Conservation (phyloP, 805 yeast genomes). For the Candida glaebosa region DNA sequence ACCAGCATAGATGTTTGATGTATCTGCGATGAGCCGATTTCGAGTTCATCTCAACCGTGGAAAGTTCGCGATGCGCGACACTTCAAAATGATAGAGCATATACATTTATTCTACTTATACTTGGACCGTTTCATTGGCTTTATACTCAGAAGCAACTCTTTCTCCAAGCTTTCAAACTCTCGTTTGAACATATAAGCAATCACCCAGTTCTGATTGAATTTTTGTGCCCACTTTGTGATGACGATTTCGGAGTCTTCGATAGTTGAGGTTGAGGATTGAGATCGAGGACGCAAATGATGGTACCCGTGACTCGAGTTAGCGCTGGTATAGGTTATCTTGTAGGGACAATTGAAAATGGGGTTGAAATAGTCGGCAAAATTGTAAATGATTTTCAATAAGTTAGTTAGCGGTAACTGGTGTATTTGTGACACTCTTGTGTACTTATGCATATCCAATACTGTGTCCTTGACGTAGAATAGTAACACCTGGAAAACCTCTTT, state of each 20-base stretch:
- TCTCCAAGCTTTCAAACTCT: neutral
- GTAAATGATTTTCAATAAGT: slow-evolving; percentile 19
- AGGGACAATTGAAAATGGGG: slow-evolving; percentile 20
- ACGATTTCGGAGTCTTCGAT: neutral
- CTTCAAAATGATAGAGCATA: too few species aligned
- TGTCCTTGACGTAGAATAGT: slow-evolving; percentile 1
- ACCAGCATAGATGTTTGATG: slow-evolving; percentile 15
- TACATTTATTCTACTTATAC: too few species aligned
- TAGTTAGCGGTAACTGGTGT: slow-evolving; percentile 20
- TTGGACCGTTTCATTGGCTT: too few species aligned
- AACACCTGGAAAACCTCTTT: slow-evolving; percentile 1
- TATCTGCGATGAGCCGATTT: slow-evolving; percentile 6
- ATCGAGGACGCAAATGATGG: slow-evolving; percentile 3
- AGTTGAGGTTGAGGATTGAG: neutral
- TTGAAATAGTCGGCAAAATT: slow-evolving; percentile 18
- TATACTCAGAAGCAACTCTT: neutral
- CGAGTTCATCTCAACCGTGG: too few species aligned
- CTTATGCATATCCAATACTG: neutral
- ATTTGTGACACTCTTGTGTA: slow-evolving; percentile 1
- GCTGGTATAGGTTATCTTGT: neutral
- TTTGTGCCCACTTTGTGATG: neutral
- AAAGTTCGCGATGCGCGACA: too few species aligned
- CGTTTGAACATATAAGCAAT: slow-evolving; percentile 7
- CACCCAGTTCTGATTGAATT: slow-evolving; percentile 9
- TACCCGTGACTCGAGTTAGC: neutral